Conservation (phyloP, 2,329 filamentous ascomycete species). For the Stachybotrys chartarum region DNA sequence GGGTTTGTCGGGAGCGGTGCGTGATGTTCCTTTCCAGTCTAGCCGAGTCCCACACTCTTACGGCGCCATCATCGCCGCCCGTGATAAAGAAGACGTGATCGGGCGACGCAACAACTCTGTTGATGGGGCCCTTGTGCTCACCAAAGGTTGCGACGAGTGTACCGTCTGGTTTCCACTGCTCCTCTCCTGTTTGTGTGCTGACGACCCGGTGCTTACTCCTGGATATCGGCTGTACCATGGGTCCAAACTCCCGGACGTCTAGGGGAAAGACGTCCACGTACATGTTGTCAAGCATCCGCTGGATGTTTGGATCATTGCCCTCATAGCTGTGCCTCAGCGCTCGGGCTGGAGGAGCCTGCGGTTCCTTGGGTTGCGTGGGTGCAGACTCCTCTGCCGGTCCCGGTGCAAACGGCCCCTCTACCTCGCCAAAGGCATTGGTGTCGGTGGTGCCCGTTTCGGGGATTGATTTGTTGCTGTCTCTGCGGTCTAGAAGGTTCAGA, state of each 20-base stretch:
- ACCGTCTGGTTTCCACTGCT: conserved; percentile 72
- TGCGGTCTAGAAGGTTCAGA: conserved; percentile 50
- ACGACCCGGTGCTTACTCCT: conserved; percentile 45
- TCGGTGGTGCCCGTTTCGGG: conserved; percentile 54
- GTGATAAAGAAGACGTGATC: conserved; percentile 95
- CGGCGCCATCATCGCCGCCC: conserved; percentile 80
- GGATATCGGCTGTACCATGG: conserved; percentile 65
- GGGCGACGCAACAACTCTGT: conserved; percentile 72
- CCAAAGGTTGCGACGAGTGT: conserved; percentile 80
- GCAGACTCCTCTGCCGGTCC: conserved; percentile 1
- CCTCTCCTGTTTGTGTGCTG: conserved; percentile 37
- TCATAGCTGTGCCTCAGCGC: conserved; percentile 71
- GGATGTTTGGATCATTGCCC: conserved; percentile 65
- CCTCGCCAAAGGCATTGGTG: conserved; percentile 51
- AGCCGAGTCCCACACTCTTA: conserved; percentile 89
- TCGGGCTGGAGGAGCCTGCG: conserved; percentile 29
- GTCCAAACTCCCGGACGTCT: conserved; percentile 67
- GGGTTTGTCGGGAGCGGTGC: conserved; percentile 78
- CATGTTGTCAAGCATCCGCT: conserved; percentile 74
- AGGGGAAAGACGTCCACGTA: conserved; percentile 67
- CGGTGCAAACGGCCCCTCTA: conserved; percentile 48
- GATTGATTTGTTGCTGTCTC: conserved; percentile 49
- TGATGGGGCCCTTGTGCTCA: conserved; percentile 79
- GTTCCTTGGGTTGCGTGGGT: conserved; percentile 14
- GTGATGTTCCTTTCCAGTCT: conserved; percentile 87